Base-by-base conservation (phyloP, 768 basidiomycete genomes). In the Tricholoma matsutake region DNA sequence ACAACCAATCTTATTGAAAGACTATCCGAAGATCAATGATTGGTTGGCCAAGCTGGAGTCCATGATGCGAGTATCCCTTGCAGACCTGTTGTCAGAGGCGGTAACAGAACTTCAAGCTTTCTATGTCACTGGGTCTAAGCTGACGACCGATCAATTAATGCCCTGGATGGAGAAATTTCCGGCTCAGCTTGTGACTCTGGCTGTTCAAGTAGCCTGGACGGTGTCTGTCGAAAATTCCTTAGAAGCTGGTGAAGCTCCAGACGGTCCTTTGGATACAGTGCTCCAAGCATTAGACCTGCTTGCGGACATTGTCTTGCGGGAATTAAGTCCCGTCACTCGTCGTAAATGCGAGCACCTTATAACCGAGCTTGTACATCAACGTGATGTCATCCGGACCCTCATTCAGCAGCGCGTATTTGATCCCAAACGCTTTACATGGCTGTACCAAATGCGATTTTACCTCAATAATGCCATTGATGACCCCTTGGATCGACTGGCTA, bases 391-490 rank as follows among this genome's bases (percentile, higher is more conserved):
- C 39, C 89, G 97, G 11, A 77, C 82, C 11, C 87, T 98, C 58
- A 82, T 91, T 58, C 81, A 85, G 61, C 84, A 87, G 67, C 75
- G 80, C 29, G 81, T 91, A 13, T 59, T 76, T 3, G 89, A 93
- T 63, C 73, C 84, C 60, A 86, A 85, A 66, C 83, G 83, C 49
- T 99, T 98, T 73, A 84, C 86, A 2, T 99, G 97, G 97, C 77
- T 98, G 13, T 96, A 92, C 67, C 95, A 98, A 70, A 98, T 99
- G 97, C 91, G 97, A 8, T 99, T 95, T 78, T 98, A 98, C 72
- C 83, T 97, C 34, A 89, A 96, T 68, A 79, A 80, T 14, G 69
- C 78, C 0, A 71, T 82, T n/a, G 84, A 87, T 49, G 88, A 91
- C 62, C 89, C 94, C 2, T 78, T 97, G 49, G 88, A 96, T 39